Conservation (phyloP, 257 asterid genomes). For the Lycium barbarum region DNA sequence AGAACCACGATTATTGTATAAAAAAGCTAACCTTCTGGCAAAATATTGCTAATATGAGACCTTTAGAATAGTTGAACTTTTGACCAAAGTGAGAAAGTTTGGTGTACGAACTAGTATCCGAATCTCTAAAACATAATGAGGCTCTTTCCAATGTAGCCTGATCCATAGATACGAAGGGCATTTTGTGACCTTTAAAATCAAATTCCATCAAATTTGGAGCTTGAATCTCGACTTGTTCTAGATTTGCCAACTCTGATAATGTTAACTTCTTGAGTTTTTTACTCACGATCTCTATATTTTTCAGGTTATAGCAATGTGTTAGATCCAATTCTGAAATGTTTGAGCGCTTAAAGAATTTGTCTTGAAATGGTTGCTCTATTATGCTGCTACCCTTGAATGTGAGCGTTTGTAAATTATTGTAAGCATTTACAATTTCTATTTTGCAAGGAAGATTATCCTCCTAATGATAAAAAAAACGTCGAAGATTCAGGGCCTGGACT, state of each 20-base stretch:
- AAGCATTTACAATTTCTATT: not conserved
- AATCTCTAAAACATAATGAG: too few species aligned
- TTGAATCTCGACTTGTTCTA: not conserved
- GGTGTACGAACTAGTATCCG: too few species aligned
- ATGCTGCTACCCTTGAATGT: not conserved
- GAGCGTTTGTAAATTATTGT: not conserved
- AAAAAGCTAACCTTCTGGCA: not conserved
- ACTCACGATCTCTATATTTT: not conserved
- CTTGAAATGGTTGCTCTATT: not conserved
- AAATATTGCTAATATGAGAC: not conserved
- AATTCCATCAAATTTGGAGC: not conserved
- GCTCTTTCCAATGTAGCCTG: too few species aligned
- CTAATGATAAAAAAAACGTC: not conserved
- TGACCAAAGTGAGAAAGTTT: not conserved
- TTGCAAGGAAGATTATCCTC: not conserved
- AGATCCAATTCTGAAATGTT: not conserved
- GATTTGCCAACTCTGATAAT: not conserved
- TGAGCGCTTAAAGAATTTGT: not conserved
- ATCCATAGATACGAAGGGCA: too few species aligned
- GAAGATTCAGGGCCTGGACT: not conserved
- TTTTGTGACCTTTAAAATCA: too few species aligned
- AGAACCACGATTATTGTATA: not conserved
- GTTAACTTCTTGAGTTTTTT: not conserved
- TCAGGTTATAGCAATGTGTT: not conserved
- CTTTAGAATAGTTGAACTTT: constrained; percentile 4